These are phyloP conservation scores for Chrysanthemum makinoi DNA, from an alignment of 129 eudicot genomes.

Conservation along the genomic window DNA sequence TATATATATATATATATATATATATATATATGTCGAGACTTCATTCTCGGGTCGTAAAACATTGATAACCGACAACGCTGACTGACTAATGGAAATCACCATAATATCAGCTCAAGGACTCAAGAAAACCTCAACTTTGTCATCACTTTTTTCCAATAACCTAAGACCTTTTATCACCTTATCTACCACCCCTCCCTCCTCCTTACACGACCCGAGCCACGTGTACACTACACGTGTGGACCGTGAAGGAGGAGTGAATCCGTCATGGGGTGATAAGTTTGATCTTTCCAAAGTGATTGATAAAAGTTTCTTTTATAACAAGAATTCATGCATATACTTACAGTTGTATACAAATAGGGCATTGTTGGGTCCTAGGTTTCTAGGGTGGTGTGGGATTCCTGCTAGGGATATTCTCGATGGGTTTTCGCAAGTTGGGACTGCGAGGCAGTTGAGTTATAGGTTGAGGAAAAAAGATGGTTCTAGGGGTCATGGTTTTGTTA, in stretches of 20 bases:
- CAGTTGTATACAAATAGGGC: constrained; percentile 42
- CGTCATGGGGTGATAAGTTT: constrained; percentile 70
- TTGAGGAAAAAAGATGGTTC: constrained; percentile 56
- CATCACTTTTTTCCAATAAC: constrained; percentile 34
- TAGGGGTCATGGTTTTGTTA: constrained; percentile 53
- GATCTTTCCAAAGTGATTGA: constrained; percentile 35
- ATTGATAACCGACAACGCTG: background rate
- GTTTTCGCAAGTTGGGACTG: constrained; percentile 35
- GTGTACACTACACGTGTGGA: constrained; percentile 55
- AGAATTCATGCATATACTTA: constrained; percentile 38
- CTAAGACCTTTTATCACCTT: constrained; percentile 49
- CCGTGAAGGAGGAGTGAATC: constrained; percentile 49
- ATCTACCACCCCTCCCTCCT: constrained; percentile 36
- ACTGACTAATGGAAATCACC: constrained; percentile 41
- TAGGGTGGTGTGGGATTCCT: constrained; percentile 67
- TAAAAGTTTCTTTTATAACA: constrained; percentile 22
- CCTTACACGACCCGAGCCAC: constrained; percentile 21
- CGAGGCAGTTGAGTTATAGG: constrained; percentile 54
- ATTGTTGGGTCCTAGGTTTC: constrained; percentile 32
- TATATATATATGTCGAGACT: too few species aligned
- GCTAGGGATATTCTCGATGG: constrained; percentile 42
- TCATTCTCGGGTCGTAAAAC: too few species aligned
- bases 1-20: too few species aligned
- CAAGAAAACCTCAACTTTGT: constrained; percentile 23
- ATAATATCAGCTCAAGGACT: constrained; percentile 63